Conservation (phyloP, 2,329 filamentous ascomycete genomes). For the Claviceps sp. region DNA sequence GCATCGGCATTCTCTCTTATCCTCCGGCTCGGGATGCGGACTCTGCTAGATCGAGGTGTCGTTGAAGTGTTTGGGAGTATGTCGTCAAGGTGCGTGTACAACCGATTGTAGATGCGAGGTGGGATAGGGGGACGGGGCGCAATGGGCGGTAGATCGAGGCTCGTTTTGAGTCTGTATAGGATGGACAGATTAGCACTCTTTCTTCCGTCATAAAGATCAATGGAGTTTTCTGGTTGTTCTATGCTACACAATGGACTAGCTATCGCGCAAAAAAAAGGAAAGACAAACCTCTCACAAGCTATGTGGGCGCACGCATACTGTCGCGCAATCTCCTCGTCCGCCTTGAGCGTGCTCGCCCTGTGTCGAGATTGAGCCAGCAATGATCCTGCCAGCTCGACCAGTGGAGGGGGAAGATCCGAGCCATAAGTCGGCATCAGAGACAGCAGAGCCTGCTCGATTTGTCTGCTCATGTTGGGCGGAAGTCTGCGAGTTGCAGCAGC, state of each 20-base stretch:
- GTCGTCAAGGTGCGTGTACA: slow-evolving; percentile 68
- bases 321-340: slow-evolving; percentile 78
- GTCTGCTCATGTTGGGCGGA: slow-evolving; percentile 48
- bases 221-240: no score
- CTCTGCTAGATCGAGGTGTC: slow-evolving; percentile 17
- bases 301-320: slow-evolving; percentile 77
- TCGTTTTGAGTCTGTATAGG: slow-evolving; percentile 51
- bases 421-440: slow-evolving; percentile 62
- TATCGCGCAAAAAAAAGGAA: not conserved
- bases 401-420: slow-evolving; percentile 50
- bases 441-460: slow-evolving; percentile 60
- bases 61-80: slow-evolving; percentile 40
- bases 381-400: slow-evolving; percentile 58
- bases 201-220: not conserved
- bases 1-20: slow-evolving; percentile 14
- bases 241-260: no score
- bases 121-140: slow-evolving; percentile 64
- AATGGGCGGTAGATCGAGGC: slow-evolving; percentile 64
- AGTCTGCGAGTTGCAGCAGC: not conserved
- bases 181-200: not conserved
- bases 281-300: slow-evolving; percentile 63
- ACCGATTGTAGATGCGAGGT: slow-evolving; percentile 68
- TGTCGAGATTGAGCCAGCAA: slow-evolving; percentile 70
- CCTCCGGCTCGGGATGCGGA: slow-evolving; percentile 21
- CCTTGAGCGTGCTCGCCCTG: slow-evolving; percentile 63